These are phyloP conservation scores for Annulohypoxylon bovei DNA, from an alignment of 495 filamentous ascomycete genomes.

Conservation along the genomic window DNA sequence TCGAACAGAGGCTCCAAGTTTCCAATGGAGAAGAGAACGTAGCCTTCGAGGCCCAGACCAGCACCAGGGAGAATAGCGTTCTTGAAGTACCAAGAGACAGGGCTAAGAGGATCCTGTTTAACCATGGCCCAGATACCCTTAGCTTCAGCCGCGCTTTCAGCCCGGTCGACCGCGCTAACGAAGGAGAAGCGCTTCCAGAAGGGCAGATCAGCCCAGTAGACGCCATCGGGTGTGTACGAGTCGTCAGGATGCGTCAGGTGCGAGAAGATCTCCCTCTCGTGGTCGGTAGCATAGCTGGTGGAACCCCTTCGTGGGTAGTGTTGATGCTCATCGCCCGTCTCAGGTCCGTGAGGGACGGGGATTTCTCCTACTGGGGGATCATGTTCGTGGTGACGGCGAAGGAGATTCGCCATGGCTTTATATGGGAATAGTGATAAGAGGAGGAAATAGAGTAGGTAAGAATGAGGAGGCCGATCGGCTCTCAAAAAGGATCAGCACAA, in stretches of 20 bases:
- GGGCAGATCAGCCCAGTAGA: slow-evolving; percentile 89
- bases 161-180: slow-evolving; percentile 71
- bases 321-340: slow-evolving; percentile 53
- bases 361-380: slow-evolving; percentile 54
- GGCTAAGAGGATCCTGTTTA: slow-evolving; percentile 81
- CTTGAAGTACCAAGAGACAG: slow-evolving; percentile 81
- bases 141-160: slow-evolving; percentile 73
- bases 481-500: slow-evolving; percentile 6
- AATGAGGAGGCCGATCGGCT: slow-evolving; percentile 6
- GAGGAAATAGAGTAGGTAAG: slow-evolving; percentile 3
- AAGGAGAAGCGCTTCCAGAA: slow-evolving; percentile 73
- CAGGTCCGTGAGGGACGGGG: slow-evolving; percentile 61
- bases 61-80: slow-evolving; percentile 91
- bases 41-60: slow-evolving; percentile 88
- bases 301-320: slow-evolving; percentile 49
- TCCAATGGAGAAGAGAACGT: slow-evolving; percentile 94
- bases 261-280: slow-evolving; percentile 77
- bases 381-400: slow-evolving; percentile 54
- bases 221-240: slow-evolving; percentile 78
- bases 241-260: slow-evolving; percentile 82
- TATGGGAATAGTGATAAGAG: slow-evolving; percentile 1
- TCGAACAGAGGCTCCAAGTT: slow-evolving; percentile 82
- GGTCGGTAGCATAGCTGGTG: slow-evolving; percentile 59
- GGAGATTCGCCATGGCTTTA: slow-evolving; percentile 45
- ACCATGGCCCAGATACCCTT: slow-evolving; percentile 75